These are phyloP conservation scores for Eragrostis nindensis DNA, from an alignment of 176 grass and related monocot species.

Conservation along the genomic window DNA sequence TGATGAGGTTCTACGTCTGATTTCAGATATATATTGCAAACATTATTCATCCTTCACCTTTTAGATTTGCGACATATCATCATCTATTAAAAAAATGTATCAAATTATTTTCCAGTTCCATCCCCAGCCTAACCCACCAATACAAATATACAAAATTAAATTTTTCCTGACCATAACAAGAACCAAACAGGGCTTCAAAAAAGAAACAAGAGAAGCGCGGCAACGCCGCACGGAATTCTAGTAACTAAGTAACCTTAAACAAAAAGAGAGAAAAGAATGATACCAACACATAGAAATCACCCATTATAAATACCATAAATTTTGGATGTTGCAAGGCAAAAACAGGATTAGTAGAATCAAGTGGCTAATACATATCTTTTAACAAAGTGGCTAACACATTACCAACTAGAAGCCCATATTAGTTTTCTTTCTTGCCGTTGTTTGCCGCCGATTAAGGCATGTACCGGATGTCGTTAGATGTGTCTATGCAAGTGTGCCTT, in stretches of 20 bases:
- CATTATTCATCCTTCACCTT: no score
- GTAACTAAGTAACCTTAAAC: neutral
- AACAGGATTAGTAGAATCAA: slow-evolving; percentile 28
- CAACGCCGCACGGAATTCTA: no score
- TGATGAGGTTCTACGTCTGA: no score
- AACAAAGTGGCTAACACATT: neutral
- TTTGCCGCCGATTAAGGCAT: neutral
- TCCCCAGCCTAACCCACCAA: no score
- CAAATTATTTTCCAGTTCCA: no score
- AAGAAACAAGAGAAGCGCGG: no score
- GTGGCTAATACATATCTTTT: neutral
- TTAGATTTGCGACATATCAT: no score
- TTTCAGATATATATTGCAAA: no score
- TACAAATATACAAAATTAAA: no score
- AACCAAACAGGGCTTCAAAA: no score
- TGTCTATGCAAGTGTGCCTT: neutral
- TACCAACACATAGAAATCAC: neutral
- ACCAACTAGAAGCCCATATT: neutral
- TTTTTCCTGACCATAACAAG: no score
- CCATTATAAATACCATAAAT: neutral
- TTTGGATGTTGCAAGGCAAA: neutral
- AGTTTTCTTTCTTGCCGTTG: neutral
- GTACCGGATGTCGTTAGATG: neutral
- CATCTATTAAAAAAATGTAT: no score
- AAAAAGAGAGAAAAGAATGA: neutral